Percentiles rank a stretch among this genome's conserved stretches.
These are phyloP conservation scores for Arthrinium puccinioides DNA, from an alignment of 2,329 filamentous ascomycete genomes.

Conservation along the genomic window DNA sequence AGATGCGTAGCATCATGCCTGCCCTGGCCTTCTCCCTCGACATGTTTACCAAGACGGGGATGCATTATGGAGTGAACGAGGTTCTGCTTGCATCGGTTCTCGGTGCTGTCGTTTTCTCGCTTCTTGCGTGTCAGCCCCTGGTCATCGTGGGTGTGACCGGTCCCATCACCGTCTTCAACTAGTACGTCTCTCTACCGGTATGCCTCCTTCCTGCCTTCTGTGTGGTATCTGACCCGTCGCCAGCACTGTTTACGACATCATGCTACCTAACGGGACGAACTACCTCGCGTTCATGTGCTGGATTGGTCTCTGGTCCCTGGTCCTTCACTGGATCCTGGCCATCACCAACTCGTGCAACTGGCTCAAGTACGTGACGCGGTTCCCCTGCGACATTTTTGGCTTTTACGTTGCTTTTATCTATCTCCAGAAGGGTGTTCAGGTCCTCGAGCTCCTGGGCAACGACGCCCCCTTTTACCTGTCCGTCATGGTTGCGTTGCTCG, in stretches of 20 bases:
- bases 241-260: constrained; percentile 82
- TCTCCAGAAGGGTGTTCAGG: constrained; percentile 83
- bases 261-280: constrained; percentile 66
- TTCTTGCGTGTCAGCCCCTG: constrained; percentile 75
- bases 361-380: constrained; percentile 82
- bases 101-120: constrained; percentile 71
- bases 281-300: constrained; percentile 89
- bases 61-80: constrained; percentile 85
- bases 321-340: constrained; percentile 80
- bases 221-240: constrained; percentile 4
- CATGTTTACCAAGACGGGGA: constrained; percentile 84
- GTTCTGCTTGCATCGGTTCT: constrained; percentile 81
- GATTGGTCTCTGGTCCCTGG: constrained; percentile 81
- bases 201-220: constrained; percentile 1
- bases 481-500: constrained; percentile 66
- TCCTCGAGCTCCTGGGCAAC: constrained; percentile 67
- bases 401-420: constrained; percentile 93
- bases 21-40: constrained; percentile 85
- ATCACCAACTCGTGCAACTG: constrained; percentile 82
- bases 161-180: constrained; percentile 90
- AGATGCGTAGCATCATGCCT: constrained; percentile 65
- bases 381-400: constrained; percentile 89
- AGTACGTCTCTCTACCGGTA: too few relatives aligned
- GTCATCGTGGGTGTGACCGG: constrained; percentile 89
- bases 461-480: constrained; percentile 69